Percentiles rank a stretch among this genome's conserved stretches.
These are phyloP conservation scores for Abrus precatorius DNA, from an alignment of 306 rosid species.

Conservation along the genomic window DNA sequence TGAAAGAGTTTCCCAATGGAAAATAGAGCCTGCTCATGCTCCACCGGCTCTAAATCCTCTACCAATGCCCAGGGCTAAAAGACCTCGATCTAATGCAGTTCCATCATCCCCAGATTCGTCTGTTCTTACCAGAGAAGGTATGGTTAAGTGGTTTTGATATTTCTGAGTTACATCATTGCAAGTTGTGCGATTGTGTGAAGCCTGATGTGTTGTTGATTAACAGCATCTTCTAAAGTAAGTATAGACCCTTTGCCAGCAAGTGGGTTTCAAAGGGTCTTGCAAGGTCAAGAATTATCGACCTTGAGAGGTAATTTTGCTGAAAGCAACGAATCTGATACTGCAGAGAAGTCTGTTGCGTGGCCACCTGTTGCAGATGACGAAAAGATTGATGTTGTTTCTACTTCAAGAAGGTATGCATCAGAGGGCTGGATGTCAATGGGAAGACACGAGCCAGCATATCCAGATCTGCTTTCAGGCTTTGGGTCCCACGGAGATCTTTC, in stretches of 20 bases:
- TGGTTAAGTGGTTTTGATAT: not conserved
- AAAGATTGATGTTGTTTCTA: constrained; percentile 68
- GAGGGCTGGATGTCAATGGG: constrained; percentile 72
- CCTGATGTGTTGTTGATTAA: constrained; percentile 28
- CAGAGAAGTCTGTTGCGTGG: constrained; percentile 77
- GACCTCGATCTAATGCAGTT: constrained; percentile 77
- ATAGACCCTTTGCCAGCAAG: constrained; percentile 72
- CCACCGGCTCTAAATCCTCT: constrained; percentile 85
- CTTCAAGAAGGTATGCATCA: constrained; percentile 68
- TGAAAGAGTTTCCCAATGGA: constrained; percentile 96
- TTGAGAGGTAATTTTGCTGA: constrained; percentile 76
- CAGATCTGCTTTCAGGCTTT: constrained; percentile 87
- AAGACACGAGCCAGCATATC: constrained; percentile 78
- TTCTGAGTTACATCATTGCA: not conserved
- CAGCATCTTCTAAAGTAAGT: constrained; percentile 70
- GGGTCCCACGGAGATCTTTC: constrained; percentile 62
- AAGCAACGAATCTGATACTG: constrained; percentile 64
- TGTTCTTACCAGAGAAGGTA: constrained; percentile 89
- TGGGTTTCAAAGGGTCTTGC: constrained; percentile 94
- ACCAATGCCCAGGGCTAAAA: constrained; percentile 80
- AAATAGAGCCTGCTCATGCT: constrained; percentile 93
- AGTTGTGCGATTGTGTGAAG: constrained; percentile 20
- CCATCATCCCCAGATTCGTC: constrained; percentile 89
- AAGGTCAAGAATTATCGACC: constrained; percentile 94
- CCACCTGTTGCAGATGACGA: constrained; percentile 68